phyloP scores from a whole-genome alignment of 148 eudicot species.

The Heliamphora exappendiculata region DNA sequence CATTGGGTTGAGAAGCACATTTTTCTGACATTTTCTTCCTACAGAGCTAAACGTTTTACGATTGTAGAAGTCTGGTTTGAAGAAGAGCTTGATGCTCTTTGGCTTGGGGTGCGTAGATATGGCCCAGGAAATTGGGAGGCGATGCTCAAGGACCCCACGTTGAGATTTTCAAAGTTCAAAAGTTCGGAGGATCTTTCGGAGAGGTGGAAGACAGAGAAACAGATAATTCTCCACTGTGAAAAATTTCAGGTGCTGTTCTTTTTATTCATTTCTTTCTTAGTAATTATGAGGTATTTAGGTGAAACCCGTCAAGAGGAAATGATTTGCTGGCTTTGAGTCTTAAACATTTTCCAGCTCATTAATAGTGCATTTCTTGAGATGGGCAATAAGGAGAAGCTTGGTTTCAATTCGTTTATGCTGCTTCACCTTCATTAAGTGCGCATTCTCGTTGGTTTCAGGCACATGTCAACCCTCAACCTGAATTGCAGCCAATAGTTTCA shows the following conservation, averaged over 20 bases:
- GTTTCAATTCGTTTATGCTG: background rate
- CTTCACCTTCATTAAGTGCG: background rate
- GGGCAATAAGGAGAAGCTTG: background rate
- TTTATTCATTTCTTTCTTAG: background rate
- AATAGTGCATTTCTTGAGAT: background rate
- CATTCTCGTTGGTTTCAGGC: background rate
- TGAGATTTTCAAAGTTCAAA: background rate
- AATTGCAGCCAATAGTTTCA: background rate
- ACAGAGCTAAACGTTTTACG: background rate
- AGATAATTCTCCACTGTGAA: background rate
- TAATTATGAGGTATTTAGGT: background rate
- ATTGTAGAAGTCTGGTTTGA: background rate
- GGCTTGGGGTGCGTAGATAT: constrained; percentile 2
- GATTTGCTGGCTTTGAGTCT: background rate
- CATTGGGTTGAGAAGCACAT: background rate
- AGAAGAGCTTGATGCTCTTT: constrained; percentile 3
- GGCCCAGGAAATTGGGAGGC: constrained; percentile 1
- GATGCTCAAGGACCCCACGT: background rate
- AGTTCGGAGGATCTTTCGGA: background rate
- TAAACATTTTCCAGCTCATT: background rate
- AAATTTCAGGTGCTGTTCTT: background rate
- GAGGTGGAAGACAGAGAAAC: background rate
- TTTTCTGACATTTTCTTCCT: background rate
- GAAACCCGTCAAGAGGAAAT: too few species aligned
- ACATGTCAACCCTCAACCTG: background rate